Evolutionary conservation across 257 asterid species (phyloP), one percentile per base, ranked within the genome.

Genomic region (Buddleja alternifolia): DNA sequence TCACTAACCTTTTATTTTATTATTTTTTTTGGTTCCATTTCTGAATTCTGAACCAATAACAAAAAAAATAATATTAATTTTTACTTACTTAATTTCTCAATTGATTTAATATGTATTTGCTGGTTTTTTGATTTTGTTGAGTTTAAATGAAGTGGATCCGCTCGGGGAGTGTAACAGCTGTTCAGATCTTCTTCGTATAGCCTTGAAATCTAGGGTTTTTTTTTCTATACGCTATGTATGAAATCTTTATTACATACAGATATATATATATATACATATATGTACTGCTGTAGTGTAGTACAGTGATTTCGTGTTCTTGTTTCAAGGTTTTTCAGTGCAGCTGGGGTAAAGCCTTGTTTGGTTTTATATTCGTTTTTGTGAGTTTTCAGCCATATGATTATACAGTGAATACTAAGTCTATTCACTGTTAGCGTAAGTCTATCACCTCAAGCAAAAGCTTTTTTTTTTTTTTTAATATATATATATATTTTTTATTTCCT

Each of bases 181-280:
- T 32, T 56, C 46, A 74, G 72, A 59, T 75, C 46, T 66, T 29
- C 34, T 29, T 1, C 5, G 5, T 29, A 29, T 47, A 41, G 54
- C 32, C 53, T 39, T 41, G 51, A 36, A 63, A 53, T 61, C 73
- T 80, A 78, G 88, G 88, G 88, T 83, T 80, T 71, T 44, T 48
- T 75, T 40, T 24, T 60, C 39, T 34, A 12, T 42, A 42, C 63
- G 21, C 65, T 34, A 34, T 19, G 57, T 17, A 36, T 42, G 8
- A 29, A 47, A 47, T 63, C 51, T 68, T 42, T 68, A 12, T 1
- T 2, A 20, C n/a, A n/a, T n/a, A n/a, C n/a, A n/a, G n/a, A n/a
- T n/a, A n/a, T n/a, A n/a, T n/a, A n/a, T n/a, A n/a, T n/a, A n/a
- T n/a, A n/a, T n/a, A n/a, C 34, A 29, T 29, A 29, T 29, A 29